Evolutionary conservation across 2,329 filamentous ascomycete species (phyloP).

Genomic region (Biscogniauxia mediterranea): DNA sequence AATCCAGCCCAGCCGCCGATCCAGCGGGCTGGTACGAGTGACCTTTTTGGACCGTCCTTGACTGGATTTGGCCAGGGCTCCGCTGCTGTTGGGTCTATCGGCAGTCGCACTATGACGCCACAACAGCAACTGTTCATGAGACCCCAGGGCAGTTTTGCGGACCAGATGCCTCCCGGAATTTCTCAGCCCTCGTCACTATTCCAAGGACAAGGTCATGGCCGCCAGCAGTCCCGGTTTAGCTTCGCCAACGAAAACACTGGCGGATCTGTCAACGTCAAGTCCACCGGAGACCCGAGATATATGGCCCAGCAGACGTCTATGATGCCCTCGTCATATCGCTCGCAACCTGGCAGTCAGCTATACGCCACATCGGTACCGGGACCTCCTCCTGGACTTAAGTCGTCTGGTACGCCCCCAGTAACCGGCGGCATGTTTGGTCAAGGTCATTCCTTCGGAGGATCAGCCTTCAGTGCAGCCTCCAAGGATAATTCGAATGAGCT

Average conservation of each 20-base stretch:
- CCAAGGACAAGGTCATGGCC: slow-evolving; percentile 66
- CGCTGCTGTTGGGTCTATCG: slow-evolving; percentile 57
- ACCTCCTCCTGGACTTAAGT: slow-evolving; percentile 92
- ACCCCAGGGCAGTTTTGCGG: slow-evolving; percentile 57
- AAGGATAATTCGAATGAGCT: slow-evolving; percentile 72
- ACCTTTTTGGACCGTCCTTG: slow-evolving; percentile 54
- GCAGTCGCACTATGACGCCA: slow-evolving; percentile 72
- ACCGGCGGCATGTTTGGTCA: slow-evolving; percentile 80
- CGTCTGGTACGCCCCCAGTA: slow-evolving; percentile 81
- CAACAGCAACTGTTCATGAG: slow-evolving; percentile 75
- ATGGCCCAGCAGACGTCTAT: slow-evolving; percentile 86
- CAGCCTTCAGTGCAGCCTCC: slow-evolving; percentile 64
- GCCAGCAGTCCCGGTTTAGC: slow-evolving; percentile 83
- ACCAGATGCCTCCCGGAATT: slow-evolving; percentile 59
- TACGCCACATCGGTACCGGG: slow-evolving; percentile 86
- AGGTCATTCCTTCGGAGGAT: slow-evolving; percentile 76
- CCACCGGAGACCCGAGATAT: slow-evolving; percentile 73
- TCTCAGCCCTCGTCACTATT: slow-evolving; percentile 51
- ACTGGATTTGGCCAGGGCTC: slow-evolving; percentile 48
- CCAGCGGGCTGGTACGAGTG: slow-evolving; percentile 58
- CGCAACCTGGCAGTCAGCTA: slow-evolving; percentile 65
- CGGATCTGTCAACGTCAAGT: slow-evolving; percentile 66
- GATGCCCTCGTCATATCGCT: slow-evolving; percentile 68
- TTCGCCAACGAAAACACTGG: slow-evolving; percentile 75
- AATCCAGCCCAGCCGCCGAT: slow-evolving; percentile 75